Evolutionary conservation across 192 early-diverging fungal species (phyloP), one percentile per base, ranked within the genome.

Genomic region (Entomortierella lignicola): DNA sequence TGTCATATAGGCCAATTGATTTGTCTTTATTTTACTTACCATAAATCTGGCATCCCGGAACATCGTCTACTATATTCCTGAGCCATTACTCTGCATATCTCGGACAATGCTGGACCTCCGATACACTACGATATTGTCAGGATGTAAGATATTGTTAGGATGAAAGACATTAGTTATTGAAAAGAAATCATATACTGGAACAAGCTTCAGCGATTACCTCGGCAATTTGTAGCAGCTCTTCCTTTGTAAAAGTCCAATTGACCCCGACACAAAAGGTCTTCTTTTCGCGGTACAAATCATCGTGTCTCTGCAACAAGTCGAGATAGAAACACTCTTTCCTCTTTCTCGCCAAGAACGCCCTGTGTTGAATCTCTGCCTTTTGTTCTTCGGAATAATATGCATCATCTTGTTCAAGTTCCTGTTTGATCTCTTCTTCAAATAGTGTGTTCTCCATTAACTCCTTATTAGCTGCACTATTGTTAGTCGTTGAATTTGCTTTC

Each of bases 31-130:
- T n/a, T n/a, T 20, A 37, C 63, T 47, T 82, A 85, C 86, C 90
- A 91, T 56, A 93, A 57, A 57, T 93, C 92, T 0, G 92, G 92
- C 65, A 91, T 89, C 6, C 92, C 92, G 43, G 88, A 88, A 20
- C 82, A 80, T 17, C 89, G 87, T 30, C 86, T 83, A 12, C 83
- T 81, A 66, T 89, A 92, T 66, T 93, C 91, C 32, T 86, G 84
- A 7, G 90, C 88, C 37, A 93, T 56, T 8, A 87, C 68, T 30
- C 79, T 73, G 66, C 89, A 91, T 43, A 93, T 85, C 26, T 86
- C 87, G 0, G 86, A 63, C 30, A 93, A 68, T 17, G 84, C 73
- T 47, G 61, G 39, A 1, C 85, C 85, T 25, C 89, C 91, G 26
- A 93, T 85, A 63, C 82, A 87, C 88, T 91, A 82, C 58, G 57